Conservation (phyloP, 2,329 filamentous ascomycete genomes). For the Colletotrichum sansevieriae region DNA sequence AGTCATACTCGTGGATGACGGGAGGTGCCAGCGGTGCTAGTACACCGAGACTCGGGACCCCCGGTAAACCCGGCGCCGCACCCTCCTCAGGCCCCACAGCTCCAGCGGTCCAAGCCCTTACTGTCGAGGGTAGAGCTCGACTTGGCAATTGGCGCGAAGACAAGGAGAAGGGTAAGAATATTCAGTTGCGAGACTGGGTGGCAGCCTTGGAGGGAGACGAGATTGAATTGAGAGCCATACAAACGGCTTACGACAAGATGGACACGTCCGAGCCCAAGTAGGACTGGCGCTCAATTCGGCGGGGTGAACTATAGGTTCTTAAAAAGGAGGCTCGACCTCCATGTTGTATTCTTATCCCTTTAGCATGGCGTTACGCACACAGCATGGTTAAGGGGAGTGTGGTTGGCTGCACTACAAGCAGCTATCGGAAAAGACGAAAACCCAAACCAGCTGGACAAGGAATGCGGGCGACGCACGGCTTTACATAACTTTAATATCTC, state of each 20-base stretch:
- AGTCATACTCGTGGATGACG: constrained; percentile 84
- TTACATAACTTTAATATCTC: constrained; percentile 11
- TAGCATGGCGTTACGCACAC: constrained; percentile 52
- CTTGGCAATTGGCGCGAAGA: constrained; percentile 85
- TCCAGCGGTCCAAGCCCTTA: constrained; percentile 57
- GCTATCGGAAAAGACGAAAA: constrained; percentile 8
- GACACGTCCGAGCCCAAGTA: constrained; percentile 63
- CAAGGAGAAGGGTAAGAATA: constrained; percentile 78
- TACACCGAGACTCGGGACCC: constrained; percentile 60
- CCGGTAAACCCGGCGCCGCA: constrained; percentile 51
- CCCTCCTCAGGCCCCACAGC: constrained; percentile 50
- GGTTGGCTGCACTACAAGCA: constrained; percentile 16
- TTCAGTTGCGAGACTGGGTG: constrained; percentile 88
- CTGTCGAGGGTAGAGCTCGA: constrained; percentile 70
- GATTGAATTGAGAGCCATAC: constrained; percentile 72
- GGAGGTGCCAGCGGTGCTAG: constrained; percentile 65
- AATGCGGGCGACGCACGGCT: constrained; percentile 14
- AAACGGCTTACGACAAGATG: constrained; percentile 67
- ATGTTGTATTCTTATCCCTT: constrained; percentile 48
- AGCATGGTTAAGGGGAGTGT: constrained; percentile 32
- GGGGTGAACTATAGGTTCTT: not conserved
- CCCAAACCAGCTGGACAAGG: constrained; percentile 19
- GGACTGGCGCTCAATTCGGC: not conserved
- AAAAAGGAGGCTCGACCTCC: constrained; percentile 11
- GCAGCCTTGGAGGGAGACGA: constrained; percentile 84